These are phyloP conservation scores for Coniochaeta sp. DNA, from an alignment of 2,329 filamentous ascomycete genomes.

Conservation along the genomic window DNA sequence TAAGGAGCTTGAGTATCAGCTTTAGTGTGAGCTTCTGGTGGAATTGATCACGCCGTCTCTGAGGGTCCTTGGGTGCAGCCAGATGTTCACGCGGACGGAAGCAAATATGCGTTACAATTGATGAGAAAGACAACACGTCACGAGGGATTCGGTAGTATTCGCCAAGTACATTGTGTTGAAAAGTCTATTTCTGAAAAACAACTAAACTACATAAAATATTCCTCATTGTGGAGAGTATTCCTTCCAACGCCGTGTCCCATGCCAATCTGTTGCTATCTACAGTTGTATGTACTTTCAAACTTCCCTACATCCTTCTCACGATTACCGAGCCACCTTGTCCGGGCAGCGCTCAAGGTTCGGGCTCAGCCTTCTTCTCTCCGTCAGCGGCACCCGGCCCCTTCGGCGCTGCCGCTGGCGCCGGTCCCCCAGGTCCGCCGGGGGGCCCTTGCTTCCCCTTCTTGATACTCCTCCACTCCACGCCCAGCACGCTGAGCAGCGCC, in stretches of 20 bases:
- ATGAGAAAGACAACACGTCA: too few species aligned
- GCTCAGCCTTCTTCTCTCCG: background rate
- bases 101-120: too few species aligned
- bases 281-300: background rate
- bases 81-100: background rate
- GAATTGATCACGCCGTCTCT: constrained; percentile 37
- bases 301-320: too few species aligned
- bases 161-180: background rate
- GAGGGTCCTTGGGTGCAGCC: background rate
- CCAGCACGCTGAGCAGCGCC: constrained; percentile 48
- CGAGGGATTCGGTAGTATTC: too few species aligned
- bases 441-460: constrained; percentile 38
- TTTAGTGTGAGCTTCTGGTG: constrained; percentile 98
- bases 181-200: constrained; percentile 5
- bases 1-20: constrained; percentile 75
- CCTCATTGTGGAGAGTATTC: background rate
- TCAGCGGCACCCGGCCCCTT: background rate
- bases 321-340: background rate
- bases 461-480: constrained; percentile 61
- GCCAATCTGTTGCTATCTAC: background rate
- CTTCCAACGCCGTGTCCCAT: background rate
- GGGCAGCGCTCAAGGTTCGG: background rate
- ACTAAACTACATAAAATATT: background rate
- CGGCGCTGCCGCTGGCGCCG: background rate
- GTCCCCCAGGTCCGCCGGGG: constrained; percentile 5